phyloP scores from a whole-genome alignment of 2,329 filamentous ascomycete genomes.

The Metarhizium robertsii region DNA sequence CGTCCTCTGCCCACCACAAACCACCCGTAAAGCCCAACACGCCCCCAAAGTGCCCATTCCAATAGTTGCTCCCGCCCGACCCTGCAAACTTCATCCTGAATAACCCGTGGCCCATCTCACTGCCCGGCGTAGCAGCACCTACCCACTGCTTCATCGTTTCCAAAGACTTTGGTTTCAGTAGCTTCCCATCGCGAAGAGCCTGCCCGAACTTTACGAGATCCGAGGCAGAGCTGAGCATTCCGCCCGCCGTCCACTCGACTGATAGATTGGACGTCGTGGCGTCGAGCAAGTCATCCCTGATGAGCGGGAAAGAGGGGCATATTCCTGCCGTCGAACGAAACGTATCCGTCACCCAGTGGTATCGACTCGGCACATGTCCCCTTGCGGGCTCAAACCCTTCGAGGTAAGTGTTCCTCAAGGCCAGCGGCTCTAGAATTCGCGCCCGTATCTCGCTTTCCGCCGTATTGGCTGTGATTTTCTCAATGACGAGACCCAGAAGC shows the following conservation, averaged over 20 bases:
- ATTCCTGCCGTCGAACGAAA: slow-evolving; percentile 6
- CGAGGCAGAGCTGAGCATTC: slow-evolving; percentile 7
- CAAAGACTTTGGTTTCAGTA: slow-evolving; percentile 5
- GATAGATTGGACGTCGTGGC: slow-evolving; percentile 9
- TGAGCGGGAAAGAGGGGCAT: slow-evolving; percentile 4
- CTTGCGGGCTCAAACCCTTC: slow-evolving; percentile 7
- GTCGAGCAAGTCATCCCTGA: slow-evolving; percentile 6
- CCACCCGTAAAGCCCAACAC: slow-evolving; percentile 8
- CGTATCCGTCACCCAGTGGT: slow-evolving; percentile 7
- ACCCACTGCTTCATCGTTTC: slow-evolving; percentile 7
- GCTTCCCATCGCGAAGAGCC: slow-evolving; percentile 7
- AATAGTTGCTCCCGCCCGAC: background rate
- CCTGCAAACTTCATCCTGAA: slow-evolving; percentile 4
- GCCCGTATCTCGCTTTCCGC: slow-evolving; percentile 7
- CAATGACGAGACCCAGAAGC: slow-evolving; percentile 8
- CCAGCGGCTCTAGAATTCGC: slow-evolving; percentile 5
- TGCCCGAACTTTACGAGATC: slow-evolving; percentile 8
- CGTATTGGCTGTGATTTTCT: slow-evolving; percentile 3
- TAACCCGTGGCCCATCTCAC: slow-evolving; percentile 8
- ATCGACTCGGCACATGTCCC: background rate
- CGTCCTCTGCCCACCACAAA: slow-evolving; percentile 7
- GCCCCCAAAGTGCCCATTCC: slow-evolving; percentile 8
- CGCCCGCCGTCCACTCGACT: slow-evolving; percentile 8
- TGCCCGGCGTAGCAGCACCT: background rate
- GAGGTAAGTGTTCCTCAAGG: slow-evolving; percentile 5